These are phyloP conservation scores for Bertia moriformis DNA, from an alignment of 2,329 filamentous ascomycete genomes.

Conservation along the genomic window DNA sequence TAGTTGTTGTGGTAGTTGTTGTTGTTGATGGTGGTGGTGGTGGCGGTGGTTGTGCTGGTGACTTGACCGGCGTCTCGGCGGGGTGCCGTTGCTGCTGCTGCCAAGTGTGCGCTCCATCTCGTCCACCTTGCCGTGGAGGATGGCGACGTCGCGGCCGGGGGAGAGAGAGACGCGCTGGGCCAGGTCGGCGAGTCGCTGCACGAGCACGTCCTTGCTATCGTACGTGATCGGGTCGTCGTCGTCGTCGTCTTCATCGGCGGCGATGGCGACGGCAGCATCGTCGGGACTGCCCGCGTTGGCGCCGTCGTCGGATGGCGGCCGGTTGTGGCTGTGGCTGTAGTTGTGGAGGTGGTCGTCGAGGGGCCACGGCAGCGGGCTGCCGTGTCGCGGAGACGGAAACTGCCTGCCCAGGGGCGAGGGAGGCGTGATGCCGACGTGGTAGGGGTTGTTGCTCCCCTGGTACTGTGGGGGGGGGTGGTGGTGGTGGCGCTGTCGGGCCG, in stretches of 20 bases:
- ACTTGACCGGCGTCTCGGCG: neutral
- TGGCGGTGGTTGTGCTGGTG: neutral
- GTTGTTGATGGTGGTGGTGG: neutral
- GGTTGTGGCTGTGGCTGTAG: neutral
- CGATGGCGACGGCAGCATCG: conserved; percentile 1
- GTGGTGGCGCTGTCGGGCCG: too few species aligned
- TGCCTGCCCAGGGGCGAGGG: conserved; percentile 15
- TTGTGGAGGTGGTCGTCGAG: neutral
- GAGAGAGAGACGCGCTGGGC: conserved; percentile 10
- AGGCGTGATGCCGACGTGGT: conserved; percentile 14
- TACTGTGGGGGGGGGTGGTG: conserved; percentile 6
- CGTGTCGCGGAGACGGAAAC: too few species aligned
- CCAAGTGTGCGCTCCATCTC: conserved; percentile 18
- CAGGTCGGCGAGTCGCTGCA: conserved; percentile 17
- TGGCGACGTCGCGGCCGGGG: conserved; percentile 18
- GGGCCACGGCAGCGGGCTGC: too few species aligned
- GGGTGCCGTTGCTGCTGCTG: neutral
- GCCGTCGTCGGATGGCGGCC: too few species aligned
- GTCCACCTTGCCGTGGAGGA: conserved; percentile 21
- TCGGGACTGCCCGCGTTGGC: too few species aligned
- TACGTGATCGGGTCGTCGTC: conserved; percentile 12
- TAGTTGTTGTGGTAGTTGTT: too few species aligned
- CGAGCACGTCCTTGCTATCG: conserved; percentile 25
- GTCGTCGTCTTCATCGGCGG: conserved; percentile 2
- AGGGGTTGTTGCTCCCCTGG: conserved; percentile 11